A percentile compares a stretch with the other conserved stretches of the same genome.
These are phyloP conservation scores for Globisporangium paddicum DNA, from an alignment of 352 stramenopile genomes.

Conservation along the genomic window DNA sequence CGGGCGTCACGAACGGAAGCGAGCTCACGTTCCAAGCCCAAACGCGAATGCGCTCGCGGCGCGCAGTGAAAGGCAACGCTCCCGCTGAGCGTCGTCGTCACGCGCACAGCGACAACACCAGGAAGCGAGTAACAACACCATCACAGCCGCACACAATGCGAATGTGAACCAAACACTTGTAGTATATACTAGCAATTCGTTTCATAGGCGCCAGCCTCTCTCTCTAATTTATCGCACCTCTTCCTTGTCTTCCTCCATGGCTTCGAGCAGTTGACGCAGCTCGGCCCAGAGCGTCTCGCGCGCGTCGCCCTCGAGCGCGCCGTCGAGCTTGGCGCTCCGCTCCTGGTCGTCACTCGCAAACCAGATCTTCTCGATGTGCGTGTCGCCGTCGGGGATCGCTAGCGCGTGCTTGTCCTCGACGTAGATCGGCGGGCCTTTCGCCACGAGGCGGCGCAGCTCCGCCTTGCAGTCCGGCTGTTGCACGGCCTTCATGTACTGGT, in stretches of 20 bases:
- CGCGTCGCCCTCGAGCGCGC: conserved; percentile 85
- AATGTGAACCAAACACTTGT: too few species aligned
- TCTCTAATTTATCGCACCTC: conserved; percentile 41
- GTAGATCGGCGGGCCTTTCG: conserved; percentile 89
- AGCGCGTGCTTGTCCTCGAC: conserved; percentile 91
- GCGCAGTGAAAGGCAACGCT: background rate
- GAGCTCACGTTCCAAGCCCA: conserved; percentile 14
- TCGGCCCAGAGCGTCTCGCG: conserved; percentile 71
- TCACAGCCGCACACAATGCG: background rate
- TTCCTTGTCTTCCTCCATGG: conserved; percentile 82
- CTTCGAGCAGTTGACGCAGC: conserved; percentile 58
- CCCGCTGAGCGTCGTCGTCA: background rate
- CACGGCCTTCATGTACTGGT: conserved; percentile 90
- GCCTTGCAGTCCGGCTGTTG: conserved; percentile 94
- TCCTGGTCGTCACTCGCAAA: conserved; percentile 82
- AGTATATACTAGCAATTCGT: background rate
- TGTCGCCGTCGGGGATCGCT: conserved; percentile 85
- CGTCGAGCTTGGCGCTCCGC: conserved; percentile 82
- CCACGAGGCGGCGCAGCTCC: conserved; percentile 89
- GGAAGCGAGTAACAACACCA: background rate
- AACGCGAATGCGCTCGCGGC: background rate
- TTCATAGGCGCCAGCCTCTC: background rate
- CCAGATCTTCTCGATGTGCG: conserved; percentile 88
- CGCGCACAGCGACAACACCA: background rate
- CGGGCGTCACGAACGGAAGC: conserved; percentile 12